Evolutionary conservation across 2,329 filamentous ascomycete genomes (phyloP).

Genomic region (Zasmidium angulare): DNA sequence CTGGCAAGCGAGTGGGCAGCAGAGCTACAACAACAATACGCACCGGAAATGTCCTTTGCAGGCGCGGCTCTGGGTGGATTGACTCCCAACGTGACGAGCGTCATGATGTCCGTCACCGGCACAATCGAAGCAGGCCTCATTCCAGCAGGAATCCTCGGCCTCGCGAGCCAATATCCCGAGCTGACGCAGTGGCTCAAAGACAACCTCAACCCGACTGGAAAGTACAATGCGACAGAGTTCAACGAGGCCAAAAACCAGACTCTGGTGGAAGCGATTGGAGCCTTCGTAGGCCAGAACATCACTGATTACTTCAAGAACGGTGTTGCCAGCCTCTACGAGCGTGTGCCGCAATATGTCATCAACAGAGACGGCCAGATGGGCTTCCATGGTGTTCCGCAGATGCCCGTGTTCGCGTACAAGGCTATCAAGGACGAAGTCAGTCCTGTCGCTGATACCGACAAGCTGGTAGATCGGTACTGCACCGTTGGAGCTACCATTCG

Average conservation of each 20-base stretch:
- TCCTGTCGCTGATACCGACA: conserved; percentile 46
- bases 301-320: conserved; percentile 44
- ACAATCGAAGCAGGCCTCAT: conserved; percentile 32
- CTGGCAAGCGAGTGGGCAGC: conserved; percentile 55
- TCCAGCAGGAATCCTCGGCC: conserved; percentile 36
- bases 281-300: conserved; percentile 40
- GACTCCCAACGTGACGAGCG: conserved; percentile 42
- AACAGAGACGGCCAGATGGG: conserved; percentile 38
- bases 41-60: conserved; percentile 52
- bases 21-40: conserved; percentile 54
- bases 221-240: conserved; percentile 39
- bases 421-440: conserved; percentile 49
- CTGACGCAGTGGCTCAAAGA: conserved; percentile 28
- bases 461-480: conserved; percentile 45
- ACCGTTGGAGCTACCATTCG: conserved; percentile 41
- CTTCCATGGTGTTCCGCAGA: conserved; percentile 44
- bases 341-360: conserved; percentile 29
- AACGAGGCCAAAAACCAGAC: conserved; percentile 29
- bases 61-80: conserved; percentile 54
- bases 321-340: conserved; percentile 21
- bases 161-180: conserved; percentile 38
- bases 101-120: conserved; percentile 38
- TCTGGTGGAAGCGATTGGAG: conserved; percentile 24
- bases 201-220: conserved; percentile 30
- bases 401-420: conserved; percentile 55